Conservation (phyloP, 352 stramenopile species). For the Blastocystis sp. region DNA sequence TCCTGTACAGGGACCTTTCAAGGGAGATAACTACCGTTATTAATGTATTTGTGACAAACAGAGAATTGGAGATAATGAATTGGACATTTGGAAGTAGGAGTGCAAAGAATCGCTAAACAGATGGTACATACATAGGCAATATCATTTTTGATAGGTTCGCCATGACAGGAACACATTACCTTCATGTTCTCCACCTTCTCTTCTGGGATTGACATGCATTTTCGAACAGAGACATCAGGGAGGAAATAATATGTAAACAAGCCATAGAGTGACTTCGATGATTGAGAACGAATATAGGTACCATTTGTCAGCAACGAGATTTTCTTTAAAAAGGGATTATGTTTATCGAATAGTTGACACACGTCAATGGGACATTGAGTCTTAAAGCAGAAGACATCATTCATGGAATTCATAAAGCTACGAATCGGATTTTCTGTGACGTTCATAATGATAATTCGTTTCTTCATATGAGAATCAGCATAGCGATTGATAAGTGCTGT, state of each 20-base stretch:
- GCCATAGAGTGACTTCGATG: constrained; percentile 23
- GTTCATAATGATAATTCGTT: constrained; percentile 47
- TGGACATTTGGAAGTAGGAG: neutral
- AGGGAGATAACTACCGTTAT: constrained; percentile 95
- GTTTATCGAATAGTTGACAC: constrained; percentile 37
- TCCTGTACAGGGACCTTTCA: constrained; percentile 87
- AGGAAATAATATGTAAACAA: constrained; percentile 54
- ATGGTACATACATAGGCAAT: constrained; percentile 48
- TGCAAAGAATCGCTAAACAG: constrained; percentile 56
- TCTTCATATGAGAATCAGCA: neutral
- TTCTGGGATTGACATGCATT: neutral
- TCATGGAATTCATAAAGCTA: constrained; percentile 57
- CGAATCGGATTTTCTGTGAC: constrained; percentile 42
- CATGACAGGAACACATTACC: constrained; percentile 53
- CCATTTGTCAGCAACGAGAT: neutral
- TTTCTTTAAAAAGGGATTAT: constrained; percentile 36
- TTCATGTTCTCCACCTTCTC: constrained; percentile 22
- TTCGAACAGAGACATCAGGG: neutral
- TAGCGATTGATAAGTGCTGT: constrained; percentile 19
- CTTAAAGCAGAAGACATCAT: constrained; percentile 24
- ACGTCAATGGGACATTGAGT: constrained; percentile 30
- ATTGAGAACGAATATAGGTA: neutral
- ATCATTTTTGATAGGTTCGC: constrained; percentile 53
- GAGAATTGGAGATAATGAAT: neutral
- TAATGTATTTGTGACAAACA: constrained; percentile 74